These are phyloP conservation scores for Gaeumannomyces sp. DNA, from an alignment of 2,329 filamentous ascomycete genomes.

Conservation along the genomic window DNA sequence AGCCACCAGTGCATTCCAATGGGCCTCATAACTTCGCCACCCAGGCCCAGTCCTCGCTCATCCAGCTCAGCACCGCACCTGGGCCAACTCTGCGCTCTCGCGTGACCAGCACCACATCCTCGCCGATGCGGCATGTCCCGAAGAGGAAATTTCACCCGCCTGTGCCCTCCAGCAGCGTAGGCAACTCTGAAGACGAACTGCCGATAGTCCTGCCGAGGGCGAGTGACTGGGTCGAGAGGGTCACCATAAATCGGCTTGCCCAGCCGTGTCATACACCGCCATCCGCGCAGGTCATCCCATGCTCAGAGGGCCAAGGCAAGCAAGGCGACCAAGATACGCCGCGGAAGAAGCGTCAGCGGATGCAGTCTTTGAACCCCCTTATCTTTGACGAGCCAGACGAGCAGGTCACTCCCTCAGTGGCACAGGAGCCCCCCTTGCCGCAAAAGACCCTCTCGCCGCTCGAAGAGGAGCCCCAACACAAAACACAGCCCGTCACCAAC, in stretches of 20 bases:
- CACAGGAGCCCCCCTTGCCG: neutral
- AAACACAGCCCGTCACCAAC: neutral
- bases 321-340: neutral
- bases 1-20: neutral
- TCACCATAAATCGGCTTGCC: constrained; percentile 2
- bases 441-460: neutral
- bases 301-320: constrained; percentile 9
- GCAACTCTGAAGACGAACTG: constrained; percentile 14
- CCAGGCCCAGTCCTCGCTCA: neutral
- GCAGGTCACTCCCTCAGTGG: neutral
- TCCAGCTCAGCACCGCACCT: neutral
- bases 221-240: constrained; percentile 9
- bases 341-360: neutral
- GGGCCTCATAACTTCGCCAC: neutral
- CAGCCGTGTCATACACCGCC: constrained; percentile 19
- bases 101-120: neutral
- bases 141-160: neutral
- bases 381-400: neutral
- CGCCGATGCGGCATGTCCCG: neutral
- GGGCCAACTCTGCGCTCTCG: neutral
- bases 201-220: constrained; percentile 10
- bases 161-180: neutral
- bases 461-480: neutral
- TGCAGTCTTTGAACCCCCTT: constrained; percentile 1
- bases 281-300: constrained; percentile 22